Percentiles rank a stretch among this genome's conserved stretches.
phyloP scores from a whole-genome alignment of 2,329 filamentous ascomycete genomes.

The Didymella segeticola region DNA sequence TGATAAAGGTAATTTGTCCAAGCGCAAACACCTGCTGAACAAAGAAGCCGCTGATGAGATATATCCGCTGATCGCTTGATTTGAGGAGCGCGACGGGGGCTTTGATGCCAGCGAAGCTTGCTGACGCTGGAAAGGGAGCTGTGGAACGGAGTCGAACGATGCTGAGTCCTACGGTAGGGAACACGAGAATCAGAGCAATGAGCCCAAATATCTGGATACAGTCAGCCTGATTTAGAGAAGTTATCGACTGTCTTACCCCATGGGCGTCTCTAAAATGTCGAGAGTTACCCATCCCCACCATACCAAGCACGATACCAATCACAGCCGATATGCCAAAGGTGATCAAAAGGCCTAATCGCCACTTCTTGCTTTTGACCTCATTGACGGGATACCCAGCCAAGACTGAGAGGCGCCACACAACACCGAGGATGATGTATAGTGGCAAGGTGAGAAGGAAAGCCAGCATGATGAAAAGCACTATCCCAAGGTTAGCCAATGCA shows the following conservation, averaged over 20 bases:
- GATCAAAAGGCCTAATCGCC: slow-evolving; percentile 30
- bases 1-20: slow-evolving; percentile 28
- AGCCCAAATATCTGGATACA: slow-evolving; percentile 33
- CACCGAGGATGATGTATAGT: slow-evolving; percentile 34
- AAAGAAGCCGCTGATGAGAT: slow-evolving; percentile 29
- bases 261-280: slow-evolving; percentile 34
- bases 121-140: slow-evolving; percentile 25
- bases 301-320: slow-evolving; percentile 30
- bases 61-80: slow-evolving; percentile 28
- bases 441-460: slow-evolving; percentile 38
- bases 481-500: background rate
- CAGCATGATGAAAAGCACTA: slow-evolving; percentile 30
- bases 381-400: slow-evolving; percentile 33
- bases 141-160: slow-evolving; percentile 32
- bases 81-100: slow-evolving; percentile 29
- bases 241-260: slow-evolving; percentile 23
- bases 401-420: slow-evolving; percentile 33
- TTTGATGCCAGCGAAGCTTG: slow-evolving; percentile 31
- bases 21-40: slow-evolving; percentile 28
- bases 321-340: slow-evolving; percentile 26
- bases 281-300: slow-evolving; percentile 35
- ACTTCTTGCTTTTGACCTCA: slow-evolving; percentile 34
- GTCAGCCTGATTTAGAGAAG: background rate
- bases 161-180: slow-evolving; percentile 25
- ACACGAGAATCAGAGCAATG: slow-evolving; percentile 25